phyloP scores from a whole-genome alignment of 139 green algal species.

The Zygnema circumcarinatum region DNA sequence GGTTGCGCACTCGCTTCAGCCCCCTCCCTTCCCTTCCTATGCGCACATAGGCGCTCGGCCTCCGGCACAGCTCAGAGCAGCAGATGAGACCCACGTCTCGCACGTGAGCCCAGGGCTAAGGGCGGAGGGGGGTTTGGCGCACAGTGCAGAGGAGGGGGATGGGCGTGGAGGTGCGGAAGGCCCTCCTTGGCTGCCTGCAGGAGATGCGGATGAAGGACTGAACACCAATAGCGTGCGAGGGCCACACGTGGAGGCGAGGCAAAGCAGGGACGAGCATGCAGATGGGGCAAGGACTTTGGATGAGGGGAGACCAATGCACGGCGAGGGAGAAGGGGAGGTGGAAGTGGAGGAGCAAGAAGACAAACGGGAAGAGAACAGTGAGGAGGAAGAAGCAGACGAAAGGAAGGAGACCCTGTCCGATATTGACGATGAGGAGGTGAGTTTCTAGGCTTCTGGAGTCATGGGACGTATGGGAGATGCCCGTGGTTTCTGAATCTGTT shows the following conservation, averaged over 20 bases:
- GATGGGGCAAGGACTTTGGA: not conserved
- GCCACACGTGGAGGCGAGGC: slow-evolving; percentile 8
- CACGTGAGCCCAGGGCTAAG: too few relatives aligned
- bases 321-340: not conserved
- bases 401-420: slow-evolving; percentile 57
- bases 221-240: slow-evolving; percentile 6
- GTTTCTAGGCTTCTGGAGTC: slow-evolving; percentile 4
- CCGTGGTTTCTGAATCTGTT: too few relatives aligned
- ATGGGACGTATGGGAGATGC: too few relatives aligned
- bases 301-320: not conserved
- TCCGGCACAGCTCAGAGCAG: too few relatives aligned
- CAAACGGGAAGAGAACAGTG: not conserved
- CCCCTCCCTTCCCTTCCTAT: too few relatives aligned
- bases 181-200: too few relatives aligned
- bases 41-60: too few relatives aligned
- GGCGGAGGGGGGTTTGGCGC: slow-evolving; percentile 67
- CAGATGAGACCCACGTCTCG: too few relatives aligned
- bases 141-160: too few relatives aligned
- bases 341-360: slow-evolving; percentile 10
- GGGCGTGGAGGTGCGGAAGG: slow-evolving; percentile 70
- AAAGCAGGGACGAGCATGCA: slow-evolving; percentile 14
- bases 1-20: too few relatives aligned
- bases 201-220: too few relatives aligned
- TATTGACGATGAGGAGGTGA: slow-evolving; percentile 64
- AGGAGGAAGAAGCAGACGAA: slow-evolving; percentile 49